Conservation (phyloP, 148 eudicot species). For the Silene uniflora region DNA sequence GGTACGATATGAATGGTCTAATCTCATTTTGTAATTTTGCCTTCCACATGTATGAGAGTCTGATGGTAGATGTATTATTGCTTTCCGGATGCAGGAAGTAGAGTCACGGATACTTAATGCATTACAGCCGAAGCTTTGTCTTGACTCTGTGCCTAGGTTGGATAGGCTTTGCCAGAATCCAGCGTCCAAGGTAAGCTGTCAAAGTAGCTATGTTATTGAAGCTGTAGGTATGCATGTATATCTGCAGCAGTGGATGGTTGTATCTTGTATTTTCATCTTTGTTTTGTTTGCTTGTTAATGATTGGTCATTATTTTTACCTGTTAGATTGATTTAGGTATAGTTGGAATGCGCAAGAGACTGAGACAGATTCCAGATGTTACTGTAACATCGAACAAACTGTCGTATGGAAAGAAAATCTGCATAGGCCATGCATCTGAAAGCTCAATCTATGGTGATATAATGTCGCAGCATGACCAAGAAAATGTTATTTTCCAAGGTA, state of each 20-base stretch:
- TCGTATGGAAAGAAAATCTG: constrained; percentile 64
- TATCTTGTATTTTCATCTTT: constrained; percentile 14
- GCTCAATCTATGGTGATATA: constrained; percentile 43
- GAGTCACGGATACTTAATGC: constrained; percentile 91
- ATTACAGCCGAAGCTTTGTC: constrained; percentile 75
- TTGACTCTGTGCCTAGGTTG: constrained; percentile 82
- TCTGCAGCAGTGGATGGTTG: constrained; percentile 18
- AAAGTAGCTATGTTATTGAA: background rate
- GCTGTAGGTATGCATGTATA: background rate
- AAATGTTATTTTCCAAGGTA: constrained; percentile 46
- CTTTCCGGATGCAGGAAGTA: constrained; percentile 59
- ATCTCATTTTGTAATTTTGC: background rate
- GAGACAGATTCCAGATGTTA: constrained; percentile 57
- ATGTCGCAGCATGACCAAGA: constrained; percentile 49
- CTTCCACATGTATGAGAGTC: constrained; percentile 10
- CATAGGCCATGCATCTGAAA: constrained; percentile 58
- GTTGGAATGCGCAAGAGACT: constrained; percentile 53
- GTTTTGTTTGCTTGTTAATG: constrained; percentile 7
- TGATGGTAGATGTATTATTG: constrained; percentile 2
- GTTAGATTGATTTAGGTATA: constrained; percentile 64
- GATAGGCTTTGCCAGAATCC: constrained; percentile 57
- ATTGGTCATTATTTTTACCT: constrained; percentile 20
- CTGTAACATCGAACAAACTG: constrained; percentile 44
- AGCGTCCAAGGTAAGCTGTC: constrained; percentile 46
- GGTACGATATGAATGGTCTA: constrained; percentile 39